Percentiles rank a stretch among this genome's conserved stretches.
Evolutionary conservation across 1,284 basidiomycete species (phyloP).

Genomic region (Agaricales sp.): DNA sequence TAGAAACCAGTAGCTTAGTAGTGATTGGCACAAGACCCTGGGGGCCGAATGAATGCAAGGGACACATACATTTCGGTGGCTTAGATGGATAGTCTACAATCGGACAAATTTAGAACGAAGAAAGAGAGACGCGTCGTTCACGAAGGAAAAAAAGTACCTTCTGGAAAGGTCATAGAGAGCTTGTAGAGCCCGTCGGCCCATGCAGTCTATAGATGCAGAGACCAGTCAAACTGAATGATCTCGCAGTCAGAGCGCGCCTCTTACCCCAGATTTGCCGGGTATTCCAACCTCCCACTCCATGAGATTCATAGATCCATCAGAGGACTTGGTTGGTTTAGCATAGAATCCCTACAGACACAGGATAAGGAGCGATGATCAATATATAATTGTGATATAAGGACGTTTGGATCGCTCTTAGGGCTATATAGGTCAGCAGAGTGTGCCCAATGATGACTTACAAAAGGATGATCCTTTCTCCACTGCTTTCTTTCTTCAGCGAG

Average conservation of each 20-base stretch:
- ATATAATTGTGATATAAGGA: too few species aligned
- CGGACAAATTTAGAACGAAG: constrained; percentile 2
- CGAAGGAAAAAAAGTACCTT: constrained; percentile 47
- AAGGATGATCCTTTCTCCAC: constrained; percentile 99
- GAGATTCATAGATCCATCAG: constrained; percentile 92
- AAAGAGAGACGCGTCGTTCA: too few species aligned
- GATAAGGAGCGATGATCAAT: constrained; percentile 6
- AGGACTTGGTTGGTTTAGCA: constrained; percentile 81
- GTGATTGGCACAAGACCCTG: too few species aligned
- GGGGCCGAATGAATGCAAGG: constrained; percentile 3
- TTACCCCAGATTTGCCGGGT: constrained; percentile 74
- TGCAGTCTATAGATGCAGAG: constrained; percentile 55
- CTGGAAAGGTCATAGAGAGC: constrained; percentile 88
- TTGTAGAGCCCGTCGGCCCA: constrained; percentile 98
- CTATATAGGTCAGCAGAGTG: constrained; percentile 4
- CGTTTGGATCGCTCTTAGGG: too few species aligned
- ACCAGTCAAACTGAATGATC: not conserved
- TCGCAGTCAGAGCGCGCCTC: constrained; percentile 19
- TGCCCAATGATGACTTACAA: constrained; percentile 52
- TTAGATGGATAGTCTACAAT: constrained; percentile 85
- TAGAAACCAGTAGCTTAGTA: too few species aligned
- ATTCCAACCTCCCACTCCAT: constrained; percentile 99
- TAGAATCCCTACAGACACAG: constrained; percentile 75
- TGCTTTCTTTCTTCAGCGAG: constrained; percentile 96
- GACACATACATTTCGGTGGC: constrained; percentile 79